These are phyloP conservation scores for Melastoma malabathricum DNA, from an alignment of 345 rosid genomes.

Conservation along the genomic window DNA sequence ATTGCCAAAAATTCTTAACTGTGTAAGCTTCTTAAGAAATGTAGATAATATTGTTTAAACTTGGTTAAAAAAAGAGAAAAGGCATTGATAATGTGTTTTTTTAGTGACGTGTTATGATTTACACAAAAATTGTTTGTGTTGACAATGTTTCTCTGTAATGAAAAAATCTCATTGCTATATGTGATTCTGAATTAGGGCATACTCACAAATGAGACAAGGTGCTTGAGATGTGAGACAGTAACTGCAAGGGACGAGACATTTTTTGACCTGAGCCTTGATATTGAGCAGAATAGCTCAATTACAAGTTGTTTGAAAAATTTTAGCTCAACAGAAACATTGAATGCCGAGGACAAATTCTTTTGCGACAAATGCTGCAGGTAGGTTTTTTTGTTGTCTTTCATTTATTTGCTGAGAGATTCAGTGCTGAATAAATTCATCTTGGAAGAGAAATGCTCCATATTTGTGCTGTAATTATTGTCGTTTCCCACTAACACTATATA, in stretches of 20 bases:
- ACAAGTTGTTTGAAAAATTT: slow-evolving; percentile 99
- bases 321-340: slow-evolving; percentile 98
- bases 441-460: no score
- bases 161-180: slow-evolving; percentile 11
- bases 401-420: background rate
- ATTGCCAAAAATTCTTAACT: no score
- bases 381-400: slow-evolving; percentile 4
- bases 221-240: slow-evolving; percentile 91
- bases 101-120: no score
- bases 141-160: background rate
- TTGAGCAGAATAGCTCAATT: slow-evolving; percentile 96
- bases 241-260: slow-evolving; percentile 98
- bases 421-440: background rate
- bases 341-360: slow-evolving; percentile 97
- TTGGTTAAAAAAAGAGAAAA: no score
- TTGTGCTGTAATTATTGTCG: no score
- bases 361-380: slow-evolving; percentile 99
- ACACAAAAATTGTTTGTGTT: no score
- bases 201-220: slow-evolving; percentile 96
- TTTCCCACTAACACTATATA: no score
- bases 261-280: slow-evolving; percentile 96
- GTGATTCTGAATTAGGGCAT: slow-evolving; percentile 51
- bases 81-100: no score
- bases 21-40: no score
- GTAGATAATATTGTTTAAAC: no score